Base-by-base conservation (phyloP, 2,329 filamentous ascomycete species). In the Plenodomus biglobosus region DNA sequence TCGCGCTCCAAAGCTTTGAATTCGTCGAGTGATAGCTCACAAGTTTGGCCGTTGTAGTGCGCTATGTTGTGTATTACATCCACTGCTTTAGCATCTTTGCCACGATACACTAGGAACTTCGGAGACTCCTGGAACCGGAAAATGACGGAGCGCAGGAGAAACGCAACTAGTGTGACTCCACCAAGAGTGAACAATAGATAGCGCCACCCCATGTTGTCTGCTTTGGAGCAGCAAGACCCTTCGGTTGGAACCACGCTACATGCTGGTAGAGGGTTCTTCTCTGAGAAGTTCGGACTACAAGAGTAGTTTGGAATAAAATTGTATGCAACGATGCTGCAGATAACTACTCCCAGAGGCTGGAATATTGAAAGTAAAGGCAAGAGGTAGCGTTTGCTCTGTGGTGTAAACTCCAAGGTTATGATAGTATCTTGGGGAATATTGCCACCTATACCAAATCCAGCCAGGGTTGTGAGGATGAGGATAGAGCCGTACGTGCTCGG, bases 41-140 rank as follows among this genome's bases (percentile, higher is more conserved):
- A 73, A 1, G 62, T 52, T 11, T 55, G 62, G 36, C 65, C 66
- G 59, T 78, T 78, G 60, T 72, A 69, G 34, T 71, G 68, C 4
- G 75, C 72, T n/a, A 78, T 71, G 27, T 73, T 63, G 19, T 75
- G 61, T 13, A 78, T 61, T 1, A 76, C 75, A 21, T 64, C 61
- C 38, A 84, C 75, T 0, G 83, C 75, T 48, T 78, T 72, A 2
- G 69, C 76, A 41, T 85, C 82, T 19, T 75, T 65, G 8, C 81
- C 81, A 11, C 75, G 70, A 36, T 76, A 78, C 7, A 85, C 69
- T 5, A 82, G 72, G 55, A 80, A 85, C 58, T 85, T 85, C 0
- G 82, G 82, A 1, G 81, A 83, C 56, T 85, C 82, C 50, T 75
- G 76, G 39, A 85, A 78, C 3, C 73, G 70, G 56, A 85, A 78